Base-by-base conservation (phyloP, 2,329 filamentous ascomycete species). In the Colletotrichum plurivorum region DNA sequence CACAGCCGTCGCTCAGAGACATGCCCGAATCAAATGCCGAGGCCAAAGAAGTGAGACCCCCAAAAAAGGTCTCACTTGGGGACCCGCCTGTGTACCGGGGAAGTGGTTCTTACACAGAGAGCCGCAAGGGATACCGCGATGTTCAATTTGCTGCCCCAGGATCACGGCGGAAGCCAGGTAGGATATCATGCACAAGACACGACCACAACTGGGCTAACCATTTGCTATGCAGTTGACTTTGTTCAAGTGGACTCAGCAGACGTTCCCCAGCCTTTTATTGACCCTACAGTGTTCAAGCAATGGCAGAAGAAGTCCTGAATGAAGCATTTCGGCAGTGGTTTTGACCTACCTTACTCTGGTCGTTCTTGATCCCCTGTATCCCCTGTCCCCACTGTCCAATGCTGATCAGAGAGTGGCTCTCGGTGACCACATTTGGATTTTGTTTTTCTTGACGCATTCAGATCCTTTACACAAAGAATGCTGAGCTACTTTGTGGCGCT, bases 241-340 rank as follows among this genome's bases (percentile, higher is more conserved):
- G 51, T 72, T 27, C 67, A 66, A 20, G 67, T 75, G 39, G 70
- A 75, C 60, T 73, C 73, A 8, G 65, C 70, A 25, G 65, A 64
- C 56, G 46, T 71, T 9, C 62, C 71, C 6, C 73, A 74, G 36
- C 73, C 73, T 13, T 75, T 75, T 39, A 27, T 74, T 45, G 66
- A 74, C 20, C 63, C 73, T 8, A 20, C 63, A 9, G 27, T 73
- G 5, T 63, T 73, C 46, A 67, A 67, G 36, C 53, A 69, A 39
- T 67, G 63, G 68, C 56, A 58, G n/a, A 16, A 13, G 51, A 58
- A 49, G 43, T 39, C 67, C n/a, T 69, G 51, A 69, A 36, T 10
- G 31, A 36, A 3, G 31, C 31, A 36, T 36, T 9, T 36, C 2
- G 31, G 31, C 31, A 9, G 8, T 36, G 31, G 31, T 10, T 10